A percentile compares a stretch with the other conserved stretches of the same genome.
phyloP scores from a whole-genome alignment of 176 grass and related monocot species.

The Oryza rufipogon region DNA sequence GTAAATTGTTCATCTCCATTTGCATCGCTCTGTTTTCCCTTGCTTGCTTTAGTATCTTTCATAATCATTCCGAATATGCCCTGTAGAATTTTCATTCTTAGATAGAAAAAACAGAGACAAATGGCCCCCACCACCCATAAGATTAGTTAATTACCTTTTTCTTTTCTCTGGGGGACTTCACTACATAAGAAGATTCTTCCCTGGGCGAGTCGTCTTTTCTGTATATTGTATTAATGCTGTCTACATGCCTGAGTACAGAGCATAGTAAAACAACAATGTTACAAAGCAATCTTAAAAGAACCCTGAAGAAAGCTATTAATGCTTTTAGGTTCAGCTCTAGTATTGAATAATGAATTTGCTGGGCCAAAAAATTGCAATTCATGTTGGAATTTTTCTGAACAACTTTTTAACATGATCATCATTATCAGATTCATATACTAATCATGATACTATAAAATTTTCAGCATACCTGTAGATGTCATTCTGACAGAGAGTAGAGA shows the following conservation, averaged over 20 bases:
- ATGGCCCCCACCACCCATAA: slow-evolving; percentile 13
- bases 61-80: slow-evolving; percentile 85
- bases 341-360: slow-evolving; percentile 24
- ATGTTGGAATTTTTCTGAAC: slow-evolving; percentile 7
- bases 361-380: not conserved
- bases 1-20: slow-evolving; percentile 47
- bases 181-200: slow-evolving; percentile 62
- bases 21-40: slow-evolving; percentile 64
- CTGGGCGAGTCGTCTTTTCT: slow-evolving; percentile 44
- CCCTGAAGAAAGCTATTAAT: not conserved
- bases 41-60: slow-evolving; percentile 88
- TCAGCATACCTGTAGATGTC: slow-evolving; percentile 80
- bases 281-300: slow-evolving; percentile 15
- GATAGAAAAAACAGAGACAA: not conserved
- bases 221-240: slow-evolving; percentile 74
- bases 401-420: not conserved
- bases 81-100: slow-evolving; percentile 53
- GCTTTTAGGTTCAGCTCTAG: slow-evolving; percentile 19
- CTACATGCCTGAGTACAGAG: slow-evolving; percentile 63
- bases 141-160: slow-evolving; percentile 69
- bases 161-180: slow-evolving; percentile 83
- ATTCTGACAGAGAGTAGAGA: slow-evolving; percentile 72
- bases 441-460: not conserved
- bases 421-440: slow-evolving; percentile 22
- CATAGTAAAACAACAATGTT: slow-evolving; percentile 30